Percentiles rank a stretch among this genome's conserved stretches.
Evolutionary conservation across 768 basidiomycete species (phyloP).

Genomic region (Boletus barrowsii): DNA sequence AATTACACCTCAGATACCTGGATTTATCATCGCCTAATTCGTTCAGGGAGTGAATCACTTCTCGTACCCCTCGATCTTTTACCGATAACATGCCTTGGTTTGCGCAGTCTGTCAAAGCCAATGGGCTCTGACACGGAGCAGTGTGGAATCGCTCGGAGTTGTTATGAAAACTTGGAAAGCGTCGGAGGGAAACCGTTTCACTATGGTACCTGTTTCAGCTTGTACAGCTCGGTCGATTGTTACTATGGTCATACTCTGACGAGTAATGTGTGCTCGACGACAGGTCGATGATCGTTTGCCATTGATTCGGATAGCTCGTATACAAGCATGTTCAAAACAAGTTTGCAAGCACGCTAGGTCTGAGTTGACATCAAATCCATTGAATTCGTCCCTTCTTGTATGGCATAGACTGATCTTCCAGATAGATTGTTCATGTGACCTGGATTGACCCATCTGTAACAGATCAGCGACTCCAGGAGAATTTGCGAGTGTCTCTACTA

Average conservation of each 20-base stretch:
- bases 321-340: conserved; percentile 95
- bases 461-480: too few relatives aligned
- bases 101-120: conserved; percentile 67
- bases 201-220: conserved; percentile 93
- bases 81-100: neutral
- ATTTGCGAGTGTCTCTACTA: too few relatives aligned
- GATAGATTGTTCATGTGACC: conserved; percentile 78
- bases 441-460: too few relatives aligned
- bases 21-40: conserved; percentile 57
- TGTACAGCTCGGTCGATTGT: conserved; percentile 27
- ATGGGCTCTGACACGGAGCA: conserved; percentile 87
- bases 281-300: conserved; percentile 91
- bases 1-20: conserved; percentile 94
- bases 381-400: conserved; percentile 28
- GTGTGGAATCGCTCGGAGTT: conserved; percentile 67
- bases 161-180: conserved; percentile 73
- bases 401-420: conserved; percentile 92
- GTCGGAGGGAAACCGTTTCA: conserved; percentile 88
- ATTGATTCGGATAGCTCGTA: conserved; percentile 91
- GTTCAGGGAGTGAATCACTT: too few relatives aligned
- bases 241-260: neutral
- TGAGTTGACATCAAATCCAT: neutral
- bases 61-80: neutral
- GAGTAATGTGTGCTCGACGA: neutral
- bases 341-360: conserved; percentile 47